Evolutionary conservation across 441 rosid genomes (phyloP).

Genomic region (Flueggea neowawraea): DNA sequence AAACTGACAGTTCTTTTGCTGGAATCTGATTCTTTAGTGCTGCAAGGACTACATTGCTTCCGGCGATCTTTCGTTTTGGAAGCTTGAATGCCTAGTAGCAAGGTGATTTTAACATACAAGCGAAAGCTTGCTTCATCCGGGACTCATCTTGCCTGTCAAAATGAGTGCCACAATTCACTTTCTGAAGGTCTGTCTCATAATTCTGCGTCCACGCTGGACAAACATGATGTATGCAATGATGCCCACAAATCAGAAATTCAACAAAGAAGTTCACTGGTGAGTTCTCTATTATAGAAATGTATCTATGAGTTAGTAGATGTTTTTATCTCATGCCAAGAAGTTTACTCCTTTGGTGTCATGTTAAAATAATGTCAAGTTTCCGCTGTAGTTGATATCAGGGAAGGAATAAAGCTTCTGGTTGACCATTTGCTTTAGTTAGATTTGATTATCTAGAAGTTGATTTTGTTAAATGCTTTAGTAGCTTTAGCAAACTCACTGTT

Average conservation of each 20-base stretch:
- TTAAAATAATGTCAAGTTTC: too few relatives aligned
- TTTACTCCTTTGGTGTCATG: too few relatives aligned
- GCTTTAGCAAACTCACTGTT: too few relatives aligned
- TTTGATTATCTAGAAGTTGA: too few relatives aligned
- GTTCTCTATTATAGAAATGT: constrained; percentile 3
- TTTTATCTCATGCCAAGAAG: too few relatives aligned
- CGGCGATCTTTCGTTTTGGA: constrained; percentile 5
- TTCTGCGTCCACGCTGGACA: constrained; percentile 1
- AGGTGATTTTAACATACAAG: constrained; percentile 37
- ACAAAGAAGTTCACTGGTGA: constrained; percentile 25
- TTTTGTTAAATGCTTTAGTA: too few relatives aligned
- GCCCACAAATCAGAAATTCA: constrained; percentile 14
- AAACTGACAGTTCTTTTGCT: background rate
- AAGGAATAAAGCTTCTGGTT: too few relatives aligned
- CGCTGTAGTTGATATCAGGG: too few relatives aligned
- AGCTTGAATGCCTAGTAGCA: constrained; percentile 29
- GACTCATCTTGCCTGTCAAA: constrained; percentile 9
- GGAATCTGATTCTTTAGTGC: background rate
- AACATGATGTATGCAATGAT: constrained; percentile 2
- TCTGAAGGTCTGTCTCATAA: constrained; percentile 15
- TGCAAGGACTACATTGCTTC: background rate
- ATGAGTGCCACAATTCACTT: constrained; percentile 19
- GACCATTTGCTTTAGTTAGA: too few relatives aligned
- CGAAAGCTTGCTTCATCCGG: constrained; percentile 28
- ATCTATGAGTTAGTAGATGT: too few relatives aligned